Evolutionary conservation across 352 stramenopile species (phyloP).

Genomic region (Globisporangium polare): DNA sequence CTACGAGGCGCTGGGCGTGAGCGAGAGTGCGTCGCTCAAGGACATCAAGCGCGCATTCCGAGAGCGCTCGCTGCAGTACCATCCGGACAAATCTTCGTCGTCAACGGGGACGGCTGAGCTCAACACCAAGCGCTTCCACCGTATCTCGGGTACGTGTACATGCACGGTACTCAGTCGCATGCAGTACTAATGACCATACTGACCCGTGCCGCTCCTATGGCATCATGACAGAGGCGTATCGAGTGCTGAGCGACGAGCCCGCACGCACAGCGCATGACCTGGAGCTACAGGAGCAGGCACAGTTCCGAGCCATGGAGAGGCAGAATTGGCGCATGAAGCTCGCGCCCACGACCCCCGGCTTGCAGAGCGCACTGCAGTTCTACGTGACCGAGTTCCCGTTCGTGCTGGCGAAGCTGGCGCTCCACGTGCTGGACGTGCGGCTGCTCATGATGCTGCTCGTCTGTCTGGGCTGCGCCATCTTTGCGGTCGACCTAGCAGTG

Average conservation of each 20-base stretch:
- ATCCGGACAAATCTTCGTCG: conserved; percentile 55
- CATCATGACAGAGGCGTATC: conserved; percentile 25
- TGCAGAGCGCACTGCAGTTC: conserved; percentile 16
- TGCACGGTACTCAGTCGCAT: background rate
- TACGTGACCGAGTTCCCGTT: conserved; percentile 33
- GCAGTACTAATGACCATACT: background rate
- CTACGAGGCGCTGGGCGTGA: conserved; percentile 37
- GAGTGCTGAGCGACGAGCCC: conserved; percentile 23
- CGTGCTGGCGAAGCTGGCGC: conserved; percentile 13
- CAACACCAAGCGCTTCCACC: conserved; percentile 28
- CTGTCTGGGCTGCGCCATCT: conserved; percentile 20
- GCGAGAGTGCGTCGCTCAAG: conserved; percentile 14
- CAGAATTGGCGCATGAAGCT: conserved; percentile 9
- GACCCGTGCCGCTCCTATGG: background rate
- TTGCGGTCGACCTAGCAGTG: conserved; percentile 23
- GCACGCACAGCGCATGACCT: conserved; percentile 23
- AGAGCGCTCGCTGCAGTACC: conserved; percentile 66
- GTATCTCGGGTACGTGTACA: conserved; percentile 24
- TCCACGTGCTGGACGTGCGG: conserved; percentile 20
- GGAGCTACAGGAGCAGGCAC: conserved; percentile 24
- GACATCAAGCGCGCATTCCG: conserved; percentile 63
- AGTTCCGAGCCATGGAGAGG: conserved; percentile 16
- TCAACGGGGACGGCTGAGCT: conserved; percentile 20
- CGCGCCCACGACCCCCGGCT: conserved; percentile 3
- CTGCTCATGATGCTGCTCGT: conserved; percentile 25